Evolutionary conservation across 2,329 filamentous ascomycete genomes (phyloP), one percentile per base, ranked within the genome.

Genomic region (Fusarium subglutinans): DNA sequence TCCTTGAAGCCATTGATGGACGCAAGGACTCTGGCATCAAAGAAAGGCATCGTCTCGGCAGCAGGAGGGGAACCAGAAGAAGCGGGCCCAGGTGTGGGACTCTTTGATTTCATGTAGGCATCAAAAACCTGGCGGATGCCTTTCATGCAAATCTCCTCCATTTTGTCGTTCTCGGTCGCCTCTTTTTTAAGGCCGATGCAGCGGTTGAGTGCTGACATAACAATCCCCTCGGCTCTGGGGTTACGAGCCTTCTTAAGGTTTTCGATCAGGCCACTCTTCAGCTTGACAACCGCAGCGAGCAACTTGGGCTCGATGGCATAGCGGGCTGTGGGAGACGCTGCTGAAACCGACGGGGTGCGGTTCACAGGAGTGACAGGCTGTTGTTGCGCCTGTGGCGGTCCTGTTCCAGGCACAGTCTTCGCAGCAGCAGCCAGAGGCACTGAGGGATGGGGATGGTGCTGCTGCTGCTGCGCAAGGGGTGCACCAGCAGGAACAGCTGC

Each of bases 151-250:
- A 87, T 85, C 37, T 80, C 78, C 69, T 88, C 87, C 77, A 88
- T 83, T 66, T 82, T 82, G 43, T 86, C 83, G 60, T 85, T 84
- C 47, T 84, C 84, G 1, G 84, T 84, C 12, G 83, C 82, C 47
- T 82, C 81, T 30, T 82, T 82, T 69, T 87, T 84, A 53, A 89
- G 82, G 0, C 86, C 86, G 15, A 88, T 79, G 50, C 84, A 86
- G 33, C 86, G 86, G 70, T 88, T 88, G 69, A 89, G 80, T 18
- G 87, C 87, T 12, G 86, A 87, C 83, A 88, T 87, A 67, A 87
- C 85, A 30, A 88, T 84, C 30, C 83, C 84, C 64, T 87, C 84
- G 22, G 85, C 81, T 63, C 84, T 82, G 33, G 83, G 82, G 18
- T 82, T 81, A 20, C 82, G 81, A 3, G 84, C 83, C 69, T 83